Evolutionary conservation across 1,284 basidiomycete genomes (phyloP).

Genomic region (Tilletia caries): DNA sequence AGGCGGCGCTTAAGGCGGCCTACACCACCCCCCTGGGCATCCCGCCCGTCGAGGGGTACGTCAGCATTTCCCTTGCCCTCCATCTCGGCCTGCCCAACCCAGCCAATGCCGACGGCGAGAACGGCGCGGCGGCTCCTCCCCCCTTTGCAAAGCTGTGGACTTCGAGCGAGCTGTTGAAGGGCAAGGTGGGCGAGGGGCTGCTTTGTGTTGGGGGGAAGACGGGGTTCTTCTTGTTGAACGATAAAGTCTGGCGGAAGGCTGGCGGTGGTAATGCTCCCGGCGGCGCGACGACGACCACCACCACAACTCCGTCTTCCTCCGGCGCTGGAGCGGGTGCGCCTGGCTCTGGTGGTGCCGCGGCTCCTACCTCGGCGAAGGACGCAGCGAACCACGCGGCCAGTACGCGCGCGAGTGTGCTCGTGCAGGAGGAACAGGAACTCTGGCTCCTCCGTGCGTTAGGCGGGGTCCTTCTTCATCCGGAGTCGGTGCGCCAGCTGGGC

Average conservation of each 20-base stretch:
- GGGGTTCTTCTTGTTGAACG: slow-evolving; percentile 48
- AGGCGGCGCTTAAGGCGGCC: slow-evolving; percentile 39
- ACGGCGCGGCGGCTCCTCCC: no score
- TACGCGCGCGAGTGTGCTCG: slow-evolving; percentile 32
- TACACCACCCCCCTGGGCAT: slow-evolving; percentile 41
- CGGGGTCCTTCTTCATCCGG: slow-evolving; percentile 6
- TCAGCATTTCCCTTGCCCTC: slow-evolving; percentile 2
- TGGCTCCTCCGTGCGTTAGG: slow-evolving; percentile 26
- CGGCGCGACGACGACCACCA: slow-evolving; percentile 19
- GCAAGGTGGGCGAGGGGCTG: slow-evolving; percentile 29
- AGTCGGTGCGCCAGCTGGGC: neutral
- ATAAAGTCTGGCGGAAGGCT: slow-evolving; percentile 46
- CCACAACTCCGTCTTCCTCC: slow-evolving; percentile 17
- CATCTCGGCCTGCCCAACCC: slow-evolving; percentile 6
- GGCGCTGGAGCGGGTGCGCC: neutral
- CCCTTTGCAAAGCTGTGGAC: slow-evolving; percentile 12
- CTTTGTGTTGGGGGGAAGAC: slow-evolving; percentile 33
- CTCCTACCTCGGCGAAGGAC: slow-evolving; percentile 22
- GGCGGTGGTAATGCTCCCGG: slow-evolving; percentile 35
- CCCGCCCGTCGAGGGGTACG: slow-evolving; percentile 40
- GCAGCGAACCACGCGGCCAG: slow-evolving; percentile 24
- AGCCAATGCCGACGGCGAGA: neutral
- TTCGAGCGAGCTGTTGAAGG: slow-evolving; percentile 15
- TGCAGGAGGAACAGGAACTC: slow-evolving; percentile 7
- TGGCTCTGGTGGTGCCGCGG: neutral